Evolutionary conservation across 2,329 filamentous ascomycete species (phyloP).

Genomic region (Paramyrothecium roridum): DNA sequence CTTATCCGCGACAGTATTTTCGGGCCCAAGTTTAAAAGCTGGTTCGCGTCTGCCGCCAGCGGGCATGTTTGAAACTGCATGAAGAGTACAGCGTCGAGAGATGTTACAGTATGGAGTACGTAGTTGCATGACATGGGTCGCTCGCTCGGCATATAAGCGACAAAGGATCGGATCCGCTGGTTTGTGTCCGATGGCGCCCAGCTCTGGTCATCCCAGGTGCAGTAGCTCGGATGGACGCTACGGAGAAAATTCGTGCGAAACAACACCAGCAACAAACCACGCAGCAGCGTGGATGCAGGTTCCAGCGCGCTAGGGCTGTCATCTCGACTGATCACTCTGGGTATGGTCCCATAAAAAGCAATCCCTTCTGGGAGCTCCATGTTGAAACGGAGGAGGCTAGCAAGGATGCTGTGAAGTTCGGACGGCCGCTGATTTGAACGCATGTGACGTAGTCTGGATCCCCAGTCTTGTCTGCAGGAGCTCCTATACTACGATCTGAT

Average conservation of each 20-base stretch:
- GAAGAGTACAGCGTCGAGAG: background rate
- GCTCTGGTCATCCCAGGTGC: too few species aligned
- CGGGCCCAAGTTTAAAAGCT: too few species aligned
- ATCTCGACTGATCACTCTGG: background rate
- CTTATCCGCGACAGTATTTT: too few species aligned
- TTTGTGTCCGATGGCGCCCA: too few species aligned
- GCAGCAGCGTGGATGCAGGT: too few species aligned
- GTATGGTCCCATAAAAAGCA: background rate
- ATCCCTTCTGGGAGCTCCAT: background rate
- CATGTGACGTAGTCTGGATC: background rate
- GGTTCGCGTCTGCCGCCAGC: too few species aligned
- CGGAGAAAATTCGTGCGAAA: too few species aligned
- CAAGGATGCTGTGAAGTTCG: background rate
- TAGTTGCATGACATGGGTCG: too few species aligned
- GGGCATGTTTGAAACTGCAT: background rate
- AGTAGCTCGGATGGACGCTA: too few species aligned
- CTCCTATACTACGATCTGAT: background rate
- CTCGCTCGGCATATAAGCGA: too few species aligned
- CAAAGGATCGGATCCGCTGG: too few species aligned
- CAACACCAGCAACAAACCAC: too few species aligned
- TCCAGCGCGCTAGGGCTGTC: background rate
- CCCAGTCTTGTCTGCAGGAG: background rate
- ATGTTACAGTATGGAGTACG: background rate
- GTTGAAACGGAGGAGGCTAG: background rate
- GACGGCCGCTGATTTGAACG: background rate